Evolutionary conservation across 495 filamentous ascomycete species (phyloP).

Genomic region (Xylaria venustula): DNA sequence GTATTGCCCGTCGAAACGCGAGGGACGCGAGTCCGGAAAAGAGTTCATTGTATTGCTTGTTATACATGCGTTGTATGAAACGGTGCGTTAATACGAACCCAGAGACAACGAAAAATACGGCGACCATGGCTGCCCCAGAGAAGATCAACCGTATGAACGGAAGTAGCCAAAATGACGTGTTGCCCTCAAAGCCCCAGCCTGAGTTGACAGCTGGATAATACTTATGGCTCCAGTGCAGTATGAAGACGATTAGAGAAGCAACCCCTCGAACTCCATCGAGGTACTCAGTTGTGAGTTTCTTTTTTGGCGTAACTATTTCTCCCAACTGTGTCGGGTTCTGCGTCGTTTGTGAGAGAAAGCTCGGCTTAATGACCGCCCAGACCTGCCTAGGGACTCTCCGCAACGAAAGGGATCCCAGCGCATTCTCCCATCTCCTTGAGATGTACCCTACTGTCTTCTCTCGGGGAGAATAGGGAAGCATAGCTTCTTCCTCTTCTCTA

Average conservation of each 20-base stretch:
- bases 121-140: conserved; percentile 65
- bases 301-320: conserved; percentile 17
- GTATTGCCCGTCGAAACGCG: conserved; percentile 59
- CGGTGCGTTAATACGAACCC: conserved; percentile 64
- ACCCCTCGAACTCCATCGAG: conserved; percentile 50
- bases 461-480: conserved; percentile 18
- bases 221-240: conserved; percentile 40
- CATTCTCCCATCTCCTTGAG: conserved; percentile 3
- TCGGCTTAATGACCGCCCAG: conserved; percentile 21
- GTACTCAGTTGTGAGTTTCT: conserved; percentile 40
- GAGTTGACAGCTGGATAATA: conserved; percentile 35
- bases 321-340: too few relatives aligned
- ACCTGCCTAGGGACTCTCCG: conserved; percentile 15
- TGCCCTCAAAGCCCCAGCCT: conserved; percentile 43
- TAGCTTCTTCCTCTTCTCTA: conserved; percentile 25
- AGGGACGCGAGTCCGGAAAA: conserved; percentile 50
- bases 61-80: conserved; percentile 36
- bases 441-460: conserved; percentile 4
- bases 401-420: conserved; percentile 11
- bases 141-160: conserved; percentile 61
- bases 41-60: conserved; percentile 32
- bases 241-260: conserved; percentile 50
- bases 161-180: conserved; percentile 47
- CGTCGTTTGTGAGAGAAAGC: conserved; percentile 18
- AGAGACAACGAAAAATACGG: conserved; percentile 67